Percentiles rank a stretch among this genome's conserved stretches.
phyloP scores from a whole-genome alignment of 352 stramenopile species.

The Globisporangium echinulatum region DNA sequence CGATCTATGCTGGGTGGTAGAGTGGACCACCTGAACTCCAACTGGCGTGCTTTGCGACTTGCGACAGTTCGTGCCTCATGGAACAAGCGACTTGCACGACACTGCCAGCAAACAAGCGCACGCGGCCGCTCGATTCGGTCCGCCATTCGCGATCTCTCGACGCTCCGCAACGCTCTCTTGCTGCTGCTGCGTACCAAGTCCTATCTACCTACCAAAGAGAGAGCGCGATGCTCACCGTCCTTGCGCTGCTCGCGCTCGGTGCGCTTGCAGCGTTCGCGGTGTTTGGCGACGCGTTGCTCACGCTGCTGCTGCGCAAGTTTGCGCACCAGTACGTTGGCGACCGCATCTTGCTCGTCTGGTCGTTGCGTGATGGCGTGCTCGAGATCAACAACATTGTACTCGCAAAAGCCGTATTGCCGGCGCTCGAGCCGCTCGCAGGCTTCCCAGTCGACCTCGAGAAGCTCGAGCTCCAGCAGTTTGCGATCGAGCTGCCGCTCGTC shows the following conservation, averaged over 20 bases:
- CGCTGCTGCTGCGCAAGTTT: constrained; percentile 40
- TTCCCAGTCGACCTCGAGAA: constrained; percentile 63
- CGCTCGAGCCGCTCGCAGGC: constrained; percentile 49
- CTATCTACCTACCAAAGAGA: background rate
- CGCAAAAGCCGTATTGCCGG: constrained; percentile 30
- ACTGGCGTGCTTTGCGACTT: too few species aligned
- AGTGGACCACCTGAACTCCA: too few species aligned
- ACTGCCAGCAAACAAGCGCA: too few species aligned
- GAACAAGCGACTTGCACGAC: too few species aligned
- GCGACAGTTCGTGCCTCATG: too few species aligned
- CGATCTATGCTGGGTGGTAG: too few species aligned
- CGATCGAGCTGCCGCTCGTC: constrained; percentile 48
- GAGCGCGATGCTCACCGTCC: constrained; percentile 18
- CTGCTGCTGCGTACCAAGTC: too few species aligned
- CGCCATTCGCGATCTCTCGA: too few species aligned
- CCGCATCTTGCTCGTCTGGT: constrained; percentile 59
- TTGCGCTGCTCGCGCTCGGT: constrained; percentile 25
- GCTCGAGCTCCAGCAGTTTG: constrained; percentile 45
- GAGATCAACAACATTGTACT: constrained; percentile 55
- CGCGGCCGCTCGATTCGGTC: too few species aligned
- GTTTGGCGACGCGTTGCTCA: constrained; percentile 59
- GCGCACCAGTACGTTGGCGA: constrained; percentile 36
- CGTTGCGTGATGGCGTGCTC: constrained; percentile 46
- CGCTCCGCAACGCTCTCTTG: too few species aligned
- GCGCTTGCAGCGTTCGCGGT: constrained; percentile 25